Evolutionary conservation across 2,329 filamentous ascomycete genomes (phyloP), one percentile per base, ranked within the genome.

Genomic region (Nemania bipapillata): DNA sequence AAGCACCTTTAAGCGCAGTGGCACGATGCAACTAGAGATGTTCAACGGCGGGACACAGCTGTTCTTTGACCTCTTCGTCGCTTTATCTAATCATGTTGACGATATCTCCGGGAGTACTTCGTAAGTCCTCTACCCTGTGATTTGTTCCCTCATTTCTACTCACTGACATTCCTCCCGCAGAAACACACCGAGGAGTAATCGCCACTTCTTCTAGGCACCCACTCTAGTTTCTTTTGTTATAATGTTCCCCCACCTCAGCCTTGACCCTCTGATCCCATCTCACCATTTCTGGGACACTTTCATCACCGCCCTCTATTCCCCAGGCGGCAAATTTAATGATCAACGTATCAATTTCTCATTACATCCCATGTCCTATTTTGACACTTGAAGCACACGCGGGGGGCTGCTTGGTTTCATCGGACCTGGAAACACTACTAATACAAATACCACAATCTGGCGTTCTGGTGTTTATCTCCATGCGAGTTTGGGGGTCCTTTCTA

Each of bases 11-110:
- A 97, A 97, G 85, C 87, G 93, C 63, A 97, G 93, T 80, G 93
- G 94, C 63, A 97, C 94, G 3, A 97, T 97, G 94, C 94, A 97
- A 82, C 88, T 92, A 74, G 94, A 97, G 83, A 97, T 97, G 94
- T 92, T 92, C 79, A 88, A 89, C 70, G 94, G 94, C 30, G 93
- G 93, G 62, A 92, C 85, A 0, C 87, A 92, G 77, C 85, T 97
- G 67, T 97, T 97, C 83, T 97, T 97, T 78, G 94, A 97, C 78
- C 85, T 97, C 52, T 97, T 97, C 79, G 94, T 97, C 58, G 93
- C 94, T 20, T 89, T 97, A 81, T 94, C 92, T 81, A 97, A 97
- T 79, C 93, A 97, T 78, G 92, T 97, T 77, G 92, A 89, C 79
- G 91, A 90, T 75, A 86, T 90, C 70, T 85, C 86, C 69, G 85